Percentiles rank a stretch among this genome's conserved stretches.
These are phyloP conservation scores for Marchantia paleacea DNA, from an alignment of 225 moss, liverwort and hornwort genomes.

Conservation along the genomic window DNA sequence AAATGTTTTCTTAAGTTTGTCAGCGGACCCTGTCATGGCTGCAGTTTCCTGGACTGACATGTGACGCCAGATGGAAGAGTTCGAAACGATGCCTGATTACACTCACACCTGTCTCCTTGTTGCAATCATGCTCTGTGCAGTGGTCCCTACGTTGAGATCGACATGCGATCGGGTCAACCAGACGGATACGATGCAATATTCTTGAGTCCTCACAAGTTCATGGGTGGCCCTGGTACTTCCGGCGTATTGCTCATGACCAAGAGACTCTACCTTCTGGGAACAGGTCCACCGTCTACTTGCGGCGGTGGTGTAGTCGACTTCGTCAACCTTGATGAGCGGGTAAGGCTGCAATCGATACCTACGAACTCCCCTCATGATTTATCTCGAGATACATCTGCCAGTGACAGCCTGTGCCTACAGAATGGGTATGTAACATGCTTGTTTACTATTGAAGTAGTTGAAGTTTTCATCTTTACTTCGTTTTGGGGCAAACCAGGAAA, in stretches of 20 bases:
- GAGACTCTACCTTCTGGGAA: constrained; percentile 29
- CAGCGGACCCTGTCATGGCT: too few species aligned
- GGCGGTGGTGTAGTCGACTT: constrained; percentile 45
- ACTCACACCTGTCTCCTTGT: too few species aligned
- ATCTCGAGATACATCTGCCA: too few species aligned
- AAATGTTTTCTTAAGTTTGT: too few species aligned
- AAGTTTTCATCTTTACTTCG: neutral
- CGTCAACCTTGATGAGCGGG: constrained; percentile 33
- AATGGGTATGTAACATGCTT: too few species aligned
- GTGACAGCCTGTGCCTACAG: too few species aligned
- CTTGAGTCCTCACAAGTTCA: constrained; percentile 50
- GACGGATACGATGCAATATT: constrained; percentile 46
- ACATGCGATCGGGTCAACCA: constrained; percentile 36
- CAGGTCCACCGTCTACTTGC: constrained; percentile 33
- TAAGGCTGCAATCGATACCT: neutral
- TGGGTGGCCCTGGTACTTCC: constrained; percentile 46
- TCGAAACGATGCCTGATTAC: too few species aligned
- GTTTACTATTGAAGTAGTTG: neutral
- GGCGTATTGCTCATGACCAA: constrained; percentile 43
- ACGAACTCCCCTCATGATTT: too few species aligned
- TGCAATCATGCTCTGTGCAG: constrained; percentile 14
- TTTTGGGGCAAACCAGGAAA: constrained; percentile 20
- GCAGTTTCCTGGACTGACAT: too few species aligned
- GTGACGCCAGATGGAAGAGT: too few species aligned
- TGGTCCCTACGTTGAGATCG: constrained; percentile 47